Percentiles rank a stretch among this genome's conserved stretches.
phyloP scores from a whole-genome alignment of 208 protist species.

The Trypanosoma boissoni region DNA sequence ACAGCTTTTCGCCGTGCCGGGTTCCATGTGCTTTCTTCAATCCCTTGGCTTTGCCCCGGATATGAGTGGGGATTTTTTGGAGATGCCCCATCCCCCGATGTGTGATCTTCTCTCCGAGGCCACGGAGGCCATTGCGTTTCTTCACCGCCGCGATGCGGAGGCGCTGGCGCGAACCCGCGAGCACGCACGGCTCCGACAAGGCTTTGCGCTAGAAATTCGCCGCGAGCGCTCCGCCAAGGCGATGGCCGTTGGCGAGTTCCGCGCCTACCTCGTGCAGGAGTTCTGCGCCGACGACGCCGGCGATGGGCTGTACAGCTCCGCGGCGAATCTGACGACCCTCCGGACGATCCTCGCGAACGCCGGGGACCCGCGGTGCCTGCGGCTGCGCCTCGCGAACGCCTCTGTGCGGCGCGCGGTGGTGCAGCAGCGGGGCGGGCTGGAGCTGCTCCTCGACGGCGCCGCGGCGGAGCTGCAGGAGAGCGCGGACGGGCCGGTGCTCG shows the following conservation, averaged over 20 bases:
- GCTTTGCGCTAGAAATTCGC: slow-evolving; percentile 37
- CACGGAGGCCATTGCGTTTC: slow-evolving; percentile 19
- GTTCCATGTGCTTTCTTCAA: slow-evolving; percentile 32
- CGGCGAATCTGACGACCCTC: slow-evolving; percentile 20
- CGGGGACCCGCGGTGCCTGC: slow-evolving; percentile 1
- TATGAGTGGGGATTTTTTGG: background rate
- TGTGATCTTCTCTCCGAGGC: slow-evolving; percentile 8
- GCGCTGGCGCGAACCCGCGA: background rate
- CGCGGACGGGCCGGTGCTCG: slow-evolving; percentile 1
- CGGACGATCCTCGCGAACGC: slow-evolving; percentile 17
- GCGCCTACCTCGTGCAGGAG: slow-evolving; percentile 32
- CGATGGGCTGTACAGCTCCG: slow-evolving; percentile 46
- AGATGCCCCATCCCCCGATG: slow-evolving; percentile 7
- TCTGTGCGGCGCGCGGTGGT: slow-evolving; percentile 31
- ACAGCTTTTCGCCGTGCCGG: slow-evolving; percentile 50
- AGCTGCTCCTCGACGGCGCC: slow-evolving; percentile 46
- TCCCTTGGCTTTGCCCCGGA: slow-evolving; percentile 43
- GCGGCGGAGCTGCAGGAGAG: slow-evolving; percentile 24
- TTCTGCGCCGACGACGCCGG: slow-evolving; percentile 62
- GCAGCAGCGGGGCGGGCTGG: slow-evolving; percentile 60
- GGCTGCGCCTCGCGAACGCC: slow-evolving; percentile 22
- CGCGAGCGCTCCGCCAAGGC: slow-evolving; percentile 39
- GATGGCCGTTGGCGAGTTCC: slow-evolving; percentile 27
- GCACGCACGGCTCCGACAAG: slow-evolving; percentile 16
- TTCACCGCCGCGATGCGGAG: slow-evolving; percentile 14